These are phyloP conservation scores for Physaria fendleri DNA, from an alignment of 345 rosid genomes.

Conservation along the genomic window DNA sequence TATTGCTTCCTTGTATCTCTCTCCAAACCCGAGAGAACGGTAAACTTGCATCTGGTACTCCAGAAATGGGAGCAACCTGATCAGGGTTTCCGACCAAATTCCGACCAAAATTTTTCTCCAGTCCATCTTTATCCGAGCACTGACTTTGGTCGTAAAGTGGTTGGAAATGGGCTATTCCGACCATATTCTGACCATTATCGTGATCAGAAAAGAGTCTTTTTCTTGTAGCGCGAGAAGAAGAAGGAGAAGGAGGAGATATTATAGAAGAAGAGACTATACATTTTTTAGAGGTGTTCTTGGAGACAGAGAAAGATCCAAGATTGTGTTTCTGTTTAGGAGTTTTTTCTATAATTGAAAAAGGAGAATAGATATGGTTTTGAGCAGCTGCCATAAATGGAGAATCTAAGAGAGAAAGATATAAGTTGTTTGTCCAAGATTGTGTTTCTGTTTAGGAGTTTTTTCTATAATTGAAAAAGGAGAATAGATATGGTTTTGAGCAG, in stretches of 20 bases:
- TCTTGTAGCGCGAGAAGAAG: no score
- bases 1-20: constrained; percentile 64
- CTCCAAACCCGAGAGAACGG: constrained; percentile 49
- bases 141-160: no score
- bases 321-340: constrained; percentile 1
- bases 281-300: constrained; percentile 5
- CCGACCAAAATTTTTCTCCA: no score
- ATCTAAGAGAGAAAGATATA: not conserved
- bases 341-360: constrained; percentile 7
- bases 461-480: constrained; percentile 7
- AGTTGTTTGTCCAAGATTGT: constrained; percentile 11
- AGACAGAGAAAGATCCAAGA: not conserved
- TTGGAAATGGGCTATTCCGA: no score
- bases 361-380: constrained; percentile 28
- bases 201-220: no score
- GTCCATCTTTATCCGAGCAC: no score
- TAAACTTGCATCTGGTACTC: constrained; percentile 2
- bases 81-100: no score
- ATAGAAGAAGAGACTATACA: constrained; percentile 19
- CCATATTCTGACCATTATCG: no score
- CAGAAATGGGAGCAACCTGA: not conserved
- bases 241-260: constrained; percentile 7
- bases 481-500: constrained; percentile 32
- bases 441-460: constrained; percentile 3
- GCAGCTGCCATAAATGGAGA: constrained; percentile 40